phyloP scores from a whole-genome alignment of 768 basidiomycete species.

The Phylloporus arenicola region DNA sequence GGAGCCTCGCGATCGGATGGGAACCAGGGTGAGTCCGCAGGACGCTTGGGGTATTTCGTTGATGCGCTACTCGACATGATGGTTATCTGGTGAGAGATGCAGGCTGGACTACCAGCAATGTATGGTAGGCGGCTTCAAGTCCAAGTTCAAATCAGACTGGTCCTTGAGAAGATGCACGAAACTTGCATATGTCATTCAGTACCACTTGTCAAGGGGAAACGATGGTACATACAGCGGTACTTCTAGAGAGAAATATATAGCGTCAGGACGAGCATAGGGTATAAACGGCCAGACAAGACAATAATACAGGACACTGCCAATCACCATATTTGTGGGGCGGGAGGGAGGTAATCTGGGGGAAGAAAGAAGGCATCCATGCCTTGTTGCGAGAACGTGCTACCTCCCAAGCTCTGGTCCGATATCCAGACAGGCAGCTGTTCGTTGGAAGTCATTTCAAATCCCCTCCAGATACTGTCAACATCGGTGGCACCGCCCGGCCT shows the following conservation, averaged over 20 bases:
- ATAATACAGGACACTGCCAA: slow-evolving; percentile 13
- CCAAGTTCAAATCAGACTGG: slow-evolving; percentile 16
- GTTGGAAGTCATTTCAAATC: slow-evolving; percentile 63
- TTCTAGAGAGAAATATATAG: slow-evolving; percentile 13
- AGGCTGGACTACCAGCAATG: background rate
- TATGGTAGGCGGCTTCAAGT: background rate
- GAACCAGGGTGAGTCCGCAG: background rate
- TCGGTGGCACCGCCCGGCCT: slow-evolving; percentile 24
- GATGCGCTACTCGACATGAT: slow-evolving; percentile 12
- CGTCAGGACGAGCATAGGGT: slow-evolving; percentile 18
- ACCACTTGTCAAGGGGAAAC: background rate
- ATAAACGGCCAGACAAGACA: slow-evolving; percentile 21
- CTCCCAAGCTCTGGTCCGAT: slow-evolving; percentile 77
- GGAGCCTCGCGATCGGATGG: background rate
- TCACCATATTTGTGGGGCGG: slow-evolving; percentile 74
- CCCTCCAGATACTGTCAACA: slow-evolving; percentile 70
- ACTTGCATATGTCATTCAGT: background rate
- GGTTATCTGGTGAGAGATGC: background rate
- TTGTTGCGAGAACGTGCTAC: slow-evolving; percentile 67
- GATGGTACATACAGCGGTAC: slow-evolving; percentile 1
- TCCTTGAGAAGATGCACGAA: background rate
- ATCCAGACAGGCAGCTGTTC: slow-evolving; percentile 84
- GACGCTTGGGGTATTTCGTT: slow-evolving; percentile 5
- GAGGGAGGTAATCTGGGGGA: slow-evolving; percentile 66
- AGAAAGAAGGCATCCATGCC: slow-evolving; percentile 85